Base-by-base conservation (phyloP, 805 yeast genomes). In the Scheffersomyces stipitis region DNA sequence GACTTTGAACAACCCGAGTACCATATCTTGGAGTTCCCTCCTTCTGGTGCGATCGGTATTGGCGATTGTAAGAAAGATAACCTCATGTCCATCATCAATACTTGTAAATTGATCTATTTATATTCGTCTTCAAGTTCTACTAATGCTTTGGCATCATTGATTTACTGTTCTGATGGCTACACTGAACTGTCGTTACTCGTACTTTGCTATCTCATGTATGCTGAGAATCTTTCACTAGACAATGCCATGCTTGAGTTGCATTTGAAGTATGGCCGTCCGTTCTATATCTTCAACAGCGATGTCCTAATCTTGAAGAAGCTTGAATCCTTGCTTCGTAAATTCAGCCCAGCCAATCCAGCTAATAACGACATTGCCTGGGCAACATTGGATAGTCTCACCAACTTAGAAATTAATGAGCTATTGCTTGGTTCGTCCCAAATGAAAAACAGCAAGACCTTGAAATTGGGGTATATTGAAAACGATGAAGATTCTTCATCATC, bases 111-210 rank as follows among this genome's bases (percentile, higher is more conserved):
- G 27, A 62, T 89, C 13, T 80, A 80, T 42, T 44, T 64, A 3
- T 55, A 58, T 39, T 54, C 64, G 12, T 52, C 61, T 0, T 51
- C 60, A 1, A 42, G 49, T 41, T 60, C 69, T 26, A 64, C 58
- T 23, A 63, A 70, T 32, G 54, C 47, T 3, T 40, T 67, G 34
- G 72, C 78, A 3, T 64, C 80, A 0, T 68, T 90, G 41, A 65
- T 90, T 7, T 83, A 80, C 54, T 88, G 96, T 52, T 76, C 86
- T 2, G 96, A 91, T 61, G 98, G 98, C 0, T 91, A 90, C 59
- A 87, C 96, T 0, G 96, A 89, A 54, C 83, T 90, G 34, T 80
- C 96, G 4, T 69, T 91, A n/a, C 60, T 90, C 27, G 76, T 79
- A 0, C 64, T 87, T 24, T 76, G 89, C 38, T 90, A 76, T 49